phyloP scores from a whole-genome alignment of 495 filamentous ascomycete species.

The Penicillium simplicissimum region DNA sequence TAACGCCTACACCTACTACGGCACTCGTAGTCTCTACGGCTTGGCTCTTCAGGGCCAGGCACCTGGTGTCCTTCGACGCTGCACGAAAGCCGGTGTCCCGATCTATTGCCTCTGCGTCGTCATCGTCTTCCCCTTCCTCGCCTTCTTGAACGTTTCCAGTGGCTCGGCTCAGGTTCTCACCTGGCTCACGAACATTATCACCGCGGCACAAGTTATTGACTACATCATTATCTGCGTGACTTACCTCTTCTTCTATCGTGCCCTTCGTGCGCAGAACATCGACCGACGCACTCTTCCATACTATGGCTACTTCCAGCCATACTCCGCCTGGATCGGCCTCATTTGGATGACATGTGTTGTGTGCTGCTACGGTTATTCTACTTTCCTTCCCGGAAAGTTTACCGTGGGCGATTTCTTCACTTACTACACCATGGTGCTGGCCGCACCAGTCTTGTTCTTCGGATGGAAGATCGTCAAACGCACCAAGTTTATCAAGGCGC shows the following conservation, averaged over 20 bases:
- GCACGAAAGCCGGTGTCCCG: constrained; percentile 48
- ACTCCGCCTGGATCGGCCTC: constrained; percentile 51
- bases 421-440: constrained; percentile 57
- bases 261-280: constrained; percentile 54
- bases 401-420: constrained; percentile 53
- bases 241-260: constrained; percentile 59
- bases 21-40: constrained; percentile 69
- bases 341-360: constrained; percentile 45
- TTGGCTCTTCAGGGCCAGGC: constrained; percentile 64
- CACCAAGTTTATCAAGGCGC: constrained; percentile 48
- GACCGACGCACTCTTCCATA: constrained; percentile 56
- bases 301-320: constrained; percentile 59
- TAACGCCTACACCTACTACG: constrained; percentile 78
- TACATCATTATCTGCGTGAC: constrained; percentile 47
- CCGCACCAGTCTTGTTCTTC: constrained; percentile 47
- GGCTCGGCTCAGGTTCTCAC: constrained; percentile 30
- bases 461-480: constrained; percentile 58
- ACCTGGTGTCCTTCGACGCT: constrained; percentile 55
- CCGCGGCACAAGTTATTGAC: constrained; percentile 28
- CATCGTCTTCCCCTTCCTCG: constrained; percentile 43
- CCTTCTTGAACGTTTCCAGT: constrained; percentile 32
- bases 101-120: constrained; percentile 39
- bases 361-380: constrained; percentile 51
- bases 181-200: constrained; percentile 37
- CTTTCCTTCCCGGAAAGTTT: constrained; percentile 49